These are phyloP conservation scores for Pythium graminicola DNA, from an alignment of 352 stramenopile species.

Conservation along the genomic window DNA sequence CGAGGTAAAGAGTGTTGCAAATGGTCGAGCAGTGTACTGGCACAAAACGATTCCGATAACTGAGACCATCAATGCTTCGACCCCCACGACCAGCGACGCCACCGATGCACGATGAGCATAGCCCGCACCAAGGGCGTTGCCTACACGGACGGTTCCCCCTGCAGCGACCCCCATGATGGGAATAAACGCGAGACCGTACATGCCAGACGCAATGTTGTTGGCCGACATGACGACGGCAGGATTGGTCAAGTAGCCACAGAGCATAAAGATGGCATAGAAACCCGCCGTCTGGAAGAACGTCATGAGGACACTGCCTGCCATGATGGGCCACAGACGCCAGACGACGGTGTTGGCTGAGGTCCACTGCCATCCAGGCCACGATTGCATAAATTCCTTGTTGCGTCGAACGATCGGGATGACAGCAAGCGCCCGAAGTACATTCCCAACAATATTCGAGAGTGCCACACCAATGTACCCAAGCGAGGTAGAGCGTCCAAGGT, in stretches of 20 bases:
- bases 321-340: slow-evolving; percentile 17
- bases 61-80: slow-evolving; percentile 19
- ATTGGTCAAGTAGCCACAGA: slow-evolving; percentile 48
- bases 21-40: slow-evolving; percentile 27
- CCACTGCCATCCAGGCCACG: slow-evolving; percentile 20
- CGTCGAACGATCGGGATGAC: slow-evolving; percentile 23
- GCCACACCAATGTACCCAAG: slow-evolving; percentile 40
- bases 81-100: slow-evolving; percentile 24
- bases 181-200: slow-evolving; percentile 40
- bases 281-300: slow-evolving; percentile 41
- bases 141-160: slow-evolving; percentile 48
- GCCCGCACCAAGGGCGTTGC: slow-evolving; percentile 50
- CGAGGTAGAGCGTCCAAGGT: slow-evolving; percentile 44
- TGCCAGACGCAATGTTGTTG: slow-evolving; percentile 38
- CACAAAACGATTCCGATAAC: slow-evolving; percentile 27
- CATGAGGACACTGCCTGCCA: slow-evolving; percentile 42
- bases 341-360: slow-evolving; percentile 16
- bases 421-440: slow-evolving; percentile 22
- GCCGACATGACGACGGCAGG: slow-evolving; percentile 38
- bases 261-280: slow-evolving; percentile 37
- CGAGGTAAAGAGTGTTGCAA: slow-evolving; percentile 35
- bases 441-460: slow-evolving; percentile 28
- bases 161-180: slow-evolving; percentile 35
- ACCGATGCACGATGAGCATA: slow-evolving; percentile 36
- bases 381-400: slow-evolving; percentile 24